These are phyloP conservation scores for Rubus idaeus DNA, from an alignment of 306 rosid genomes.

Conservation along the genomic window DNA sequence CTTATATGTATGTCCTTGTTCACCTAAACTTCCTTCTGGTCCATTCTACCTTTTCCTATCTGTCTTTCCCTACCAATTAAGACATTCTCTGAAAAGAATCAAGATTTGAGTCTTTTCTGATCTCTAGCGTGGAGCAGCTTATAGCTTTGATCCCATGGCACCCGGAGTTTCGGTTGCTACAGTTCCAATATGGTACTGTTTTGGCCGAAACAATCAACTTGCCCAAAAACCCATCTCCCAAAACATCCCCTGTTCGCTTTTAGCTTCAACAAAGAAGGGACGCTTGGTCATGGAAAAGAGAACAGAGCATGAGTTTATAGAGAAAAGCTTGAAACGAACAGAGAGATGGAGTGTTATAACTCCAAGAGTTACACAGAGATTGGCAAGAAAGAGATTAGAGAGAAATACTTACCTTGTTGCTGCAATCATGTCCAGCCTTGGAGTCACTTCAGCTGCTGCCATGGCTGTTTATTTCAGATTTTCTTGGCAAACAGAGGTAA, in stretches of 20 bases:
- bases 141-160: slow-evolving; percentile 27
- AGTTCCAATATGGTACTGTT: slow-evolving; percentile 14
- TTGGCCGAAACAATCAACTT: background rate
- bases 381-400: slow-evolving; percentile 58
- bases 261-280: background rate
- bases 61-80: background rate
- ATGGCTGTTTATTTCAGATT: slow-evolving; percentile 77
- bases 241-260: background rate
- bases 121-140: background rate
- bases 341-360: background rate
- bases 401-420: slow-evolving; percentile 65
- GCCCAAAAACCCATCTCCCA: slow-evolving; percentile 14
- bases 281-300: slow-evolving; percentile 13
- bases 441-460: slow-evolving; percentile 68
- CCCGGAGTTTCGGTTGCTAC: slow-evolving; percentile 26
- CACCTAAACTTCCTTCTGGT: background rate
- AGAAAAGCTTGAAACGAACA: slow-evolving; percentile 5
- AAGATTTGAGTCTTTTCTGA: background rate
- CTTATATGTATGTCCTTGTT: background rate
- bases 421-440: slow-evolving; percentile 73
- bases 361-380: slow-evolving; percentile 34
- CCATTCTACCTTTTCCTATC: background rate
- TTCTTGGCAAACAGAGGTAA: slow-evolving; percentile 78
- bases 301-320: slow-evolving; percentile 13
- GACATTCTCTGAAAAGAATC: background rate